Conservation (phyloP, 352 stramenopile genomes). For the Halophytophthora polymorphica region DNA sequence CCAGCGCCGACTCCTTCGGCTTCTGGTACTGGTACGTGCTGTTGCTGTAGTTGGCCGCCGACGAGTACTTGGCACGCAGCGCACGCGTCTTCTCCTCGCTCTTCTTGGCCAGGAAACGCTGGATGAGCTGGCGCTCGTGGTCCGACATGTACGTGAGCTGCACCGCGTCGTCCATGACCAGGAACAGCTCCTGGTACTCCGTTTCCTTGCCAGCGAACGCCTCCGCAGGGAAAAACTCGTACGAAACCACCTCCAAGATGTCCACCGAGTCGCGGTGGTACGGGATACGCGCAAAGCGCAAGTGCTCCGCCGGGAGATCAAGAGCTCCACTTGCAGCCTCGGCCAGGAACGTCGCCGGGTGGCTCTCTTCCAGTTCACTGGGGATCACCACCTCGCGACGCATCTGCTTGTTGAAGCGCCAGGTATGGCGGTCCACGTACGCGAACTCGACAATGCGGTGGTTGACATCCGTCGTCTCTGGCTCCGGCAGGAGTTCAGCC, state of each 20-base stretch:
- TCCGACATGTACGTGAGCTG: slow-evolving; percentile 33
- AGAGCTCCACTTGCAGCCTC: slow-evolving; percentile 34
- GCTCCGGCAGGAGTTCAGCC: slow-evolving; percentile 58
- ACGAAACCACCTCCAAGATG: slow-evolving; percentile 67
- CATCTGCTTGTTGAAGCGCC: slow-evolving; percentile 56
- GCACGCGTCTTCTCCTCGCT: slow-evolving; percentile 54
- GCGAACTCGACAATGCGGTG: slow-evolving; percentile 69
- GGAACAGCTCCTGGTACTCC: slow-evolving; percentile 64
- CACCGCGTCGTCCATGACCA: slow-evolving; percentile 58
- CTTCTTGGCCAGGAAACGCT: slow-evolving; percentile 56
- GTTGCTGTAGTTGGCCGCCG: slow-evolving; percentile 22
- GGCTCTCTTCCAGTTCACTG: slow-evolving; percentile 23
- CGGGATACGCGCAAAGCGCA: slow-evolving; percentile 58
- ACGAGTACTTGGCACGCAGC: slow-evolving; percentile 44
- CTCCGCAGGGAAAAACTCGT: slow-evolving; percentile 33
- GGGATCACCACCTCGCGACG: slow-evolving; percentile 59
- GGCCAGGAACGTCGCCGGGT: slow-evolving; percentile 37
- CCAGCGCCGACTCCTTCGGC: slow-evolving; percentile 70
- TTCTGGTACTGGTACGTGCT: slow-evolving; percentile 67
- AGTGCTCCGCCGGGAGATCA: slow-evolving; percentile 44
- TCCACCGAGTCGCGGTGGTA: slow-evolving; percentile 64
- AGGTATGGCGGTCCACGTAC: slow-evolving; percentile 61
- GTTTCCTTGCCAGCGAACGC: slow-evolving; percentile 23
- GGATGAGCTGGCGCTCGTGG: slow-evolving; percentile 49
- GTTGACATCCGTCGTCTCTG: slow-evolving; percentile 36